Conservation (phyloP, 2,329 filamentous ascomycete species). For the Fusarium udum region DNA sequence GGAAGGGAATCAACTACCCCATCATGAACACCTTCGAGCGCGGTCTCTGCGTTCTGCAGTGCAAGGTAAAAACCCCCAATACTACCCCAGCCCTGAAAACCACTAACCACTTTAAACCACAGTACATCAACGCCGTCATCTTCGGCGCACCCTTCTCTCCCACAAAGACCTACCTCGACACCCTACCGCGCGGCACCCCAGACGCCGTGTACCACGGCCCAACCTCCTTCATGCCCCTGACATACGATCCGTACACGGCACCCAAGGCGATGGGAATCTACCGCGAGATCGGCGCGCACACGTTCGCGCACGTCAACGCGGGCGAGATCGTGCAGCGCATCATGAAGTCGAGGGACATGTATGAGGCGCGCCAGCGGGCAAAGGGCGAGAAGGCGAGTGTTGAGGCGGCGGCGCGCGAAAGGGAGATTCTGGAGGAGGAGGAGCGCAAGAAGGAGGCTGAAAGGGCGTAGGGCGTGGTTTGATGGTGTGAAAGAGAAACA, state of each 20-base stretch:
- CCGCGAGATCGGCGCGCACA: constrained; percentile 77
- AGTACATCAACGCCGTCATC: constrained; percentile 88
- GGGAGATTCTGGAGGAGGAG: constrained; percentile 70
- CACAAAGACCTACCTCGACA: constrained; percentile 78
- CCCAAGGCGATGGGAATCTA: constrained; percentile 88
- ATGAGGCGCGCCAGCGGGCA: constrained; percentile 88
- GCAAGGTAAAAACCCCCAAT: constrained; percentile 68
- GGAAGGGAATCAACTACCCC: constrained; percentile 98
- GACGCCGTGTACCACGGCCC: constrained; percentile 94
- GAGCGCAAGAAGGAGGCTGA: constrained; percentile 60
- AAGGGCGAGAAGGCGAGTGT: constrained; percentile 87
- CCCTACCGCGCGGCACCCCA: constrained; percentile 78
- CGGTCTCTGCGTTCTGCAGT: constrained; percentile 93
- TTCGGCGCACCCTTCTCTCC: constrained; percentile 92
- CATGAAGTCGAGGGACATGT: constrained; percentile 83
- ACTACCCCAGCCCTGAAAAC: background rate
- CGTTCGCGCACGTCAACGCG: constrained; percentile 88
- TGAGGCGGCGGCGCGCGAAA: constrained; percentile 72
- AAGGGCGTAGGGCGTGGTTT: constrained; percentile 43
- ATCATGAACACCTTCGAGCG: constrained; percentile 99
- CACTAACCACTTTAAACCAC: constrained; percentile 17
- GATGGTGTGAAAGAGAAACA: background rate
- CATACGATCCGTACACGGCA: constrained; percentile 82
- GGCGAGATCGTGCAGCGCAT: constrained; percentile 92
- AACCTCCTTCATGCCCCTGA: constrained; percentile 85